Percentiles rank a stretch among this genome's conserved stretches.
Conservation (phyloP, 495 filamentous ascomycete genomes). For the Penicillium canescens region DNA sequence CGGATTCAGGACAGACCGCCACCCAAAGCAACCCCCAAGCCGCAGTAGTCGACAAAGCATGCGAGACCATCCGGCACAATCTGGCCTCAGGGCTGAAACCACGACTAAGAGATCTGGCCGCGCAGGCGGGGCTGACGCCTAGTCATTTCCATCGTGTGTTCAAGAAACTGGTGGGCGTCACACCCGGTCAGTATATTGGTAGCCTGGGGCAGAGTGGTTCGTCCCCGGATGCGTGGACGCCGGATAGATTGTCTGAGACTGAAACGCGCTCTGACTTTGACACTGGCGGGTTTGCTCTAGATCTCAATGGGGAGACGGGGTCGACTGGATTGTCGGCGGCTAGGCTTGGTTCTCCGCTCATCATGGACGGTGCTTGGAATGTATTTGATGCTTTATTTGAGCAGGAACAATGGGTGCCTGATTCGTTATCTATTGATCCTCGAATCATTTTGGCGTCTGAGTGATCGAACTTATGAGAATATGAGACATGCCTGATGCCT, state of each 20-base stretch:
- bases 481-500: too few species aligned
- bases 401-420: conserved; percentile 17
- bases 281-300: conserved; percentile 6
- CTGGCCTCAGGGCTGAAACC: conserved; percentile 34
- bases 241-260: conserved; percentile 12
- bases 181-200: conserved; percentile 56
- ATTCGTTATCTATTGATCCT: conserved; percentile 18
- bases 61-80: conserved; percentile 30
- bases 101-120: conserved; percentile 52
- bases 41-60: conserved; percentile 46
- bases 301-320: conserved; percentile 15
- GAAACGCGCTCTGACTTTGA: conserved; percentile 9
- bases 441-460: conserved; percentile 6
- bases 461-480: background rate
- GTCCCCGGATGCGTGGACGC: conserved; percentile 6
- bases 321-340: conserved; percentile 12
- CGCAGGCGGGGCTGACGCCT: conserved; percentile 53
- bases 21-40: conserved; percentile 42
- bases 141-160: conserved; percentile 66
- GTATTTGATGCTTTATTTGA: conserved; percentile 39
- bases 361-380: conserved; percentile 30
- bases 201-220: conserved; percentile 10
- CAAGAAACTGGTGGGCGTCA: conserved; percentile 58
- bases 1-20: conserved; percentile 38
- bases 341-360: conserved; percentile 4